These are phyloP conservation scores for Brassica hybrid DNA, from an alignment of 441 rosid genomes.

Conservation along the genomic window DNA sequence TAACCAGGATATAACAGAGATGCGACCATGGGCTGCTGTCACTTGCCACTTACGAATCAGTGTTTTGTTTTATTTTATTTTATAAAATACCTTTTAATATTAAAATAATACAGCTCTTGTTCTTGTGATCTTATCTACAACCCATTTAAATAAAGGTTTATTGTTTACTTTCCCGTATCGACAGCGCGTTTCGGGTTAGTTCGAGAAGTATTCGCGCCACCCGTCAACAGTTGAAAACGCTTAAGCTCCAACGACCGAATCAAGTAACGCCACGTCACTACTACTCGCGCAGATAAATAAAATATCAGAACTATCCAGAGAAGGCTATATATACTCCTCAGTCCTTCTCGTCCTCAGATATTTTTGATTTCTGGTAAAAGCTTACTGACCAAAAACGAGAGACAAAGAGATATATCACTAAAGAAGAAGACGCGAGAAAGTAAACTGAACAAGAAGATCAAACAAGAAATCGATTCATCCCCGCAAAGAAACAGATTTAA, in stretches of 20 bases:
- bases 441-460: background rate
- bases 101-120: background rate
- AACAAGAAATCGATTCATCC: background rate
- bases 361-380: constrained; percentile 8
- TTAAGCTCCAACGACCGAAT: background rate
- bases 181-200: constrained; percentile 23
- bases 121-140: constrained; percentile 33
- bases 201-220: constrained; percentile 39
- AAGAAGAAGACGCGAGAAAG: background rate
- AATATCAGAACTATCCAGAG: constrained; percentile 31
- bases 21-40: background rate
- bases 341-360: background rate
- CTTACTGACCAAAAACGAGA: background rate
- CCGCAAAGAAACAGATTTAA: background rate
- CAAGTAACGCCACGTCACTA: background rate
- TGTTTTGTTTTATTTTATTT: background rate
- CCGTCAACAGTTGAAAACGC: background rate
- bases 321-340: constrained; percentile 30
- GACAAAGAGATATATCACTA: background rate
- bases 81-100: too few relatives aligned
- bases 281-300: background rate
- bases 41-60: constrained; percentile 6
- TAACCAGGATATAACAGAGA: too few relatives aligned
- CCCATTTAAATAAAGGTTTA: background rate
- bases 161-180: too few relatives aligned